Percentiles rank a stretch among this genome's conserved stretches.
phyloP scores from a whole-genome alignment of 495 filamentous ascomycete genomes.

The Podospora fimiseda region DNA sequence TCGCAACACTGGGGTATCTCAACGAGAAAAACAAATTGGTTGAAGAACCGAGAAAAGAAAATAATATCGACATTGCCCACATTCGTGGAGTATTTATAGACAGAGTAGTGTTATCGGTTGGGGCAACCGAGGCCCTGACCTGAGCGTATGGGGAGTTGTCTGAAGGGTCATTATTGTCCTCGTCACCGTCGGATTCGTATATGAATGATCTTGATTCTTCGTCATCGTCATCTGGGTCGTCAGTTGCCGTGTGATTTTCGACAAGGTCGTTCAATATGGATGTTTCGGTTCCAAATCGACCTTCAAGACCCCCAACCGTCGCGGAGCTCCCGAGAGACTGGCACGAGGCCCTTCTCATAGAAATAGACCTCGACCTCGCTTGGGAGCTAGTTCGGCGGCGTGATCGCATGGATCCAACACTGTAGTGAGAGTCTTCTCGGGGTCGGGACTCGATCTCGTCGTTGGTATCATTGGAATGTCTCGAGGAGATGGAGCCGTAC shows the following conservation, averaged over 20 bases:
- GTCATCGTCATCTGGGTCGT: constrained; percentile 19
- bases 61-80: constrained; percentile 73
- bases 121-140: constrained; percentile 70
- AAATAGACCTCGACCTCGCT: constrained; percentile 6
- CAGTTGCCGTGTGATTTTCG: constrained; percentile 12
- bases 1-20: constrained; percentile 79
- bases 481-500: constrained; percentile 50
- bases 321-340: constrained; percentile 36
- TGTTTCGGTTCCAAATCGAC: constrained; percentile 41
- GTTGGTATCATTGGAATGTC: constrained; percentile 5
- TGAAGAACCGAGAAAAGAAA: constrained; percentile 71
- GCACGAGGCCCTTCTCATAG: constrained; percentile 13
- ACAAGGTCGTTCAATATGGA: constrained; percentile 31
- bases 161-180: constrained; percentile 43
- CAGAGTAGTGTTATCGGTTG: constrained; percentile 62
- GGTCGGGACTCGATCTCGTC: constrained; percentile 15
- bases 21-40: constrained; percentile 81
- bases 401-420: constrained; percentile 1
- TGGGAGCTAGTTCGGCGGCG: constrained; percentile 14
- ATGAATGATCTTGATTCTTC: constrained; percentile 23
- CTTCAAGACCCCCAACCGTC: constrained; percentile 37
- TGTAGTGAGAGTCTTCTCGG: constrained; percentile 7
- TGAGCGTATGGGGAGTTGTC: constrained; percentile 65
- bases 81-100: constrained; percentile 85
- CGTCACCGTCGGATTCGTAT: constrained; percentile 26